Base-by-base conservation (phyloP, 163 green algal species). In the Prototheca wickerhamii region DNA sequence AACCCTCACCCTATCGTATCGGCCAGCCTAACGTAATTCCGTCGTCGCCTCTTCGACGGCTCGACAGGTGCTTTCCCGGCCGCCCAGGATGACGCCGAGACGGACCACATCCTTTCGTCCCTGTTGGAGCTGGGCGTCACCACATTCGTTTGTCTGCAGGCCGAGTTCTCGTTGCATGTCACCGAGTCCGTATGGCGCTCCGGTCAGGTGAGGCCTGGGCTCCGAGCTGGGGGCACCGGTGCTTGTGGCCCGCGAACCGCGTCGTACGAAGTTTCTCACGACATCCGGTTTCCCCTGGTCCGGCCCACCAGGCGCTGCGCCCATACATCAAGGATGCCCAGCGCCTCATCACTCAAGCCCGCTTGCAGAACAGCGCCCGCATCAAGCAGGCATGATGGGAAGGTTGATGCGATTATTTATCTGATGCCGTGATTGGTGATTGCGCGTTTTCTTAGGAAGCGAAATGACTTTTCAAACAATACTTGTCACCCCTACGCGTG, bases 121-220 rank as follows among this genome's bases (percentile, higher is more conserved):
- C 71, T 94, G 57, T 82, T 92, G 25, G 76, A 87, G 68, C 66
- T 86, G 15, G 86, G 86, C 32, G 73, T 92, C 2, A 86, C 84
- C 65, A 88, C 83, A 0, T 94, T 94, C 64, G 85, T 92, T 3
- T 94, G 86, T 71, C 68, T 93, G 12, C 84, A 90, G 73, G 65
- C 83, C 18, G 86, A 93, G 49, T 84, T 91, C 3, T 84, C 78
- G 37, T 82, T 91, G 26, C 78, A 86, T 50, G 79, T 77, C 0
- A 73, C 82, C 6, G 84, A 91, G 56, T 60, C 71, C 26, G 65
- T 68, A 3, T 93, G 86, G 86, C 73, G 86, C 4, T 43, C 69
- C 10, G 77, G 80, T 6, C 53, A 60, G 53, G 53, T 60, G 8
- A 8, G 50, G 8, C 23, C 50, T 33, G 42, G 42, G 42, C 15